Percentiles rank a stretch among this genome's conserved stretches.
phyloP scores from a whole-genome alignment of 2,329 filamentous ascomycete species.

The Fusarium temperatum region DNA sequence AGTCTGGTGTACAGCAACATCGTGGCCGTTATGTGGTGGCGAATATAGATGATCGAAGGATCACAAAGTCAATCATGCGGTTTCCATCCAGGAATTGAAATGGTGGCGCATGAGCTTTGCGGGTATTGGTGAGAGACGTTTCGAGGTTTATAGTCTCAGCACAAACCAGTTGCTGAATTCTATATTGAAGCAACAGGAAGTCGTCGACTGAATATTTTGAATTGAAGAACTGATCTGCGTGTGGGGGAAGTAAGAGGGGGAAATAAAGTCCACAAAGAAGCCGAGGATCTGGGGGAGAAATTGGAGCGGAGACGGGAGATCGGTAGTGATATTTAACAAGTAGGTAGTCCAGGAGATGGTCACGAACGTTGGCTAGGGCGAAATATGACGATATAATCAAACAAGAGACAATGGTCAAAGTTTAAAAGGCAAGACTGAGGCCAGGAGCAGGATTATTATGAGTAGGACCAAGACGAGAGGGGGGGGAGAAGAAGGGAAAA shows the following conservation, averaged over 20 bases:
- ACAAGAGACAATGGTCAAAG: slow-evolving; percentile 4
- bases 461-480: background rate
- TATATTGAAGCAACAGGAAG: background rate
- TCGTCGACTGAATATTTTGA: slow-evolving; percentile 11
- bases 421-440: slow-evolving; percentile 1
- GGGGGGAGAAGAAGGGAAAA: slow-evolving; percentile 30
- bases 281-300: slow-evolving; percentile 34
- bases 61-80: slow-evolving; percentile 32
- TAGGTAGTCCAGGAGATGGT: background rate
- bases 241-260: slow-evolving; percentile 28
- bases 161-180: background rate
- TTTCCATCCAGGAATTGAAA: slow-evolving; percentile 22
- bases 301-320: slow-evolving; percentile 19
- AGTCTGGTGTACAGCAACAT: slow-evolving; percentile 69
- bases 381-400: slow-evolving; percentile 13
- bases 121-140: background rate
- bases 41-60: slow-evolving; percentile 38
- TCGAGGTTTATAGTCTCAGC: background rate
- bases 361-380: background rate
- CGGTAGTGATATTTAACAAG: slow-evolving; percentile 18
- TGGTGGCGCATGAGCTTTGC: slow-evolving; percentile 22
- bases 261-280: slow-evolving; percentile 15
- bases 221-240: slow-evolving; percentile 25
- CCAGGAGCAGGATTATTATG: background rate
- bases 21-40: slow-evolving; percentile 24